Percentiles rank a stretch among this genome's conserved stretches.
Conservation (phyloP, 495 filamentous ascomycete species). For the Staphylotrichum tortipilum region DNA sequence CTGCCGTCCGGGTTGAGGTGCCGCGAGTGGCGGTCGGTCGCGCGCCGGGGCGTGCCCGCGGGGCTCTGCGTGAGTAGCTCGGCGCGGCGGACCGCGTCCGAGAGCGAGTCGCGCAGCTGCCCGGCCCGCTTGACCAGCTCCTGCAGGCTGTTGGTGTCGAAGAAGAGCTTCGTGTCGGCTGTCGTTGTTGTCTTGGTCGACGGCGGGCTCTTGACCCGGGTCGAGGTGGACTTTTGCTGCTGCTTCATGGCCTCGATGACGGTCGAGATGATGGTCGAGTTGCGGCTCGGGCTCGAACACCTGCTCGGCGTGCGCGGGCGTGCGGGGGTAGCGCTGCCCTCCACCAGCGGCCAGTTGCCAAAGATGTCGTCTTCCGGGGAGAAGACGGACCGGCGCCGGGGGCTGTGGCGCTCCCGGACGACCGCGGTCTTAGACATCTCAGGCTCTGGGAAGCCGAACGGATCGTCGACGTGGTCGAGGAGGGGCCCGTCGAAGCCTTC, state of each 20-base stretch:
- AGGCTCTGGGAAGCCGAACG: conserved; percentile 28
- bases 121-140: conserved; percentile 80
- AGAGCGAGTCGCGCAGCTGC: conserved; percentile 61
- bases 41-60: conserved; percentile 38
- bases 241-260: conserved; percentile 81
- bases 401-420: conserved; percentile 32
- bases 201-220: conserved; percentile 38
- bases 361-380: conserved; percentile 59
- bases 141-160: conserved; percentile 81
- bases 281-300: conserved; percentile 20
- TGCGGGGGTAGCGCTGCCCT: conserved; percentile 21
- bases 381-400: conserved; percentile 49
- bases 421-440: conserved; percentile 35
- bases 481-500: conserved; percentile 42
- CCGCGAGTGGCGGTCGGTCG: conserved; percentile 9
- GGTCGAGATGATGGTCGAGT: conserved; percentile 55
- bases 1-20: conserved; percentile 40
- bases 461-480: conserved; percentile 27
- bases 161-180: conserved; percentile 69
- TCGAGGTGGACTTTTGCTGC: conserved; percentile 39
- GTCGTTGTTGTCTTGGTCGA: conserved; percentile 31
- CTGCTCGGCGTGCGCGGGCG: conserved; percentile 35
- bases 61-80: conserved; percentile 63
- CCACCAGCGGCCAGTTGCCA: conserved; percentile 34
- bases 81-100: conserved; percentile 69